Evolutionary conservation across 2,329 filamentous ascomycete species (phyloP).

Genomic region (Calycina herbarum): DNA sequence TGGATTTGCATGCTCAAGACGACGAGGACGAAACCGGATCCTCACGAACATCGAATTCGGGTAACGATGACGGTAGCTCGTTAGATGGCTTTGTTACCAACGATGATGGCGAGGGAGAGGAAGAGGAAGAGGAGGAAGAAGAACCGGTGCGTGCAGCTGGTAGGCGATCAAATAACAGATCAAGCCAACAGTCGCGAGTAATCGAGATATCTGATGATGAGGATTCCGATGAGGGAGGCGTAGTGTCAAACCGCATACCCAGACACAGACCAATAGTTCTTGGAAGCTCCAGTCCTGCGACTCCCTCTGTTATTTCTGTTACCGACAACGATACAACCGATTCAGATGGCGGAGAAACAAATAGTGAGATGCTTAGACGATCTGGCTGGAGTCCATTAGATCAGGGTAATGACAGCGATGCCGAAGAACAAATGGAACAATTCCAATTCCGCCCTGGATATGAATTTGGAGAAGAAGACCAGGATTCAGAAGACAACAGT

Average conservation of each 20-base stretch:
- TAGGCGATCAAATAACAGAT: slow-evolving; percentile 2
- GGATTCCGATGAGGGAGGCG: slow-evolving; percentile 37
- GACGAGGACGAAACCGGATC: slow-evolving; percentile 10
- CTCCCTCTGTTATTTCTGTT: slow-evolving; percentile 25
- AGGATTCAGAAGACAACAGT: slow-evolving; percentile 30
- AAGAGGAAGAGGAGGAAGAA: slow-evolving; percentile 32
- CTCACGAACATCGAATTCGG: slow-evolving; percentile 15
- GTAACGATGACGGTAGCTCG: slow-evolving; percentile 32
- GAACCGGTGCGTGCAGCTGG: slow-evolving; percentile 16
- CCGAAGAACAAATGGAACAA: slow-evolving; percentile 19
- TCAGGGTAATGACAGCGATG: slow-evolving; percentile 36
- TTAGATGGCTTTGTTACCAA: slow-evolving; percentile 28
- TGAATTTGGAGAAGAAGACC: slow-evolving; percentile 15
- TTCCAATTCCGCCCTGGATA: slow-evolving; percentile 17
- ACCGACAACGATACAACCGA: slow-evolving; percentile 27
- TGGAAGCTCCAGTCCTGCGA: slow-evolving; percentile 18
- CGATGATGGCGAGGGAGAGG: slow-evolving; percentile 33
- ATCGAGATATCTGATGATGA: slow-evolving; percentile 33
- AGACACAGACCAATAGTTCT: slow-evolving; percentile 17
- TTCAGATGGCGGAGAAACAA: slow-evolving; percentile 34
- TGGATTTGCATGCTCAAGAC: slow-evolving; percentile 15
- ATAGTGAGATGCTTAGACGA: slow-evolving; percentile 29
- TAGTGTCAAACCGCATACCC: slow-evolving; percentile 30
- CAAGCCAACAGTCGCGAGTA: slow-evolving; percentile 1
- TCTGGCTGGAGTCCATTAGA: slow-evolving; percentile 39